Conservation (phyloP, 768 basidiomycete species). For the Mycena venus region DNA sequence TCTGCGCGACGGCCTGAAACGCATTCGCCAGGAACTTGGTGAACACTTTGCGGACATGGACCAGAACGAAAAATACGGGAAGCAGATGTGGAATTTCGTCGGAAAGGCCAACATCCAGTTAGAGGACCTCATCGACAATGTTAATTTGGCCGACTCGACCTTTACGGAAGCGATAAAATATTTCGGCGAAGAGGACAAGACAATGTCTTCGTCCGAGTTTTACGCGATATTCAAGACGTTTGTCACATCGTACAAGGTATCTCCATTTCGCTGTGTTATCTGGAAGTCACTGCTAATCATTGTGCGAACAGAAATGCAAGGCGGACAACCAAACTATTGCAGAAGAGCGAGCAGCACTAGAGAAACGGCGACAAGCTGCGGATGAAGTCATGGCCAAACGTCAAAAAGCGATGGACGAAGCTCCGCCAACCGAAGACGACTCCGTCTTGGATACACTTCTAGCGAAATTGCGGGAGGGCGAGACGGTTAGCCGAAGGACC, state of each 20-base stretch:
- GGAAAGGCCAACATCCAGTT: slow-evolving; percentile 81
- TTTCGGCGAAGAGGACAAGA: slow-evolving; percentile 95
- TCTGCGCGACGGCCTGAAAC: slow-evolving; percentile 81
- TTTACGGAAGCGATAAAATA: slow-evolving; percentile 90
- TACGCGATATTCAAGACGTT: slow-evolving; percentile 98
- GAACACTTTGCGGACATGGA: slow-evolving; percentile 84
- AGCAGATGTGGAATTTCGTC: slow-evolving; percentile 93
- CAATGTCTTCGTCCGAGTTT: slow-evolving; percentile 90
- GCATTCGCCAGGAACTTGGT: slow-evolving; percentile 83
- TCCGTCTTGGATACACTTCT: slow-evolving; percentile 80
- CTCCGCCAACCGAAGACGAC: slow-evolving; percentile 59
- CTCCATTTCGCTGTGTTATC: neutral
- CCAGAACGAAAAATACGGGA: slow-evolving; percentile 82
- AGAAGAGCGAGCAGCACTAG: slow-evolving; percentile 76
- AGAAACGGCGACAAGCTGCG: slow-evolving; percentile 77
- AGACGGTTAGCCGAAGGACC: slow-evolving; percentile 69
- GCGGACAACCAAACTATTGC: slow-evolving; percentile 79
- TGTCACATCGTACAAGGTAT: slow-evolving; percentile 90
- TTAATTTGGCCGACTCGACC: slow-evolving; percentile 86
- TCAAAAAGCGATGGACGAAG: slow-evolving; percentile 60
- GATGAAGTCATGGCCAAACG: slow-evolving; percentile 74
- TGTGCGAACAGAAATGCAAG: slow-evolving; percentile 82
- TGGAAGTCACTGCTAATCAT: neutral
- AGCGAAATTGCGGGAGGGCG: slow-evolving; percentile 80
- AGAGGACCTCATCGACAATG: slow-evolving; percentile 88